These are phyloP conservation scores for Opeltia flavorubescens DNA, from an alignment of 495 filamentous ascomycete species.

Conservation along the genomic window DNA sequence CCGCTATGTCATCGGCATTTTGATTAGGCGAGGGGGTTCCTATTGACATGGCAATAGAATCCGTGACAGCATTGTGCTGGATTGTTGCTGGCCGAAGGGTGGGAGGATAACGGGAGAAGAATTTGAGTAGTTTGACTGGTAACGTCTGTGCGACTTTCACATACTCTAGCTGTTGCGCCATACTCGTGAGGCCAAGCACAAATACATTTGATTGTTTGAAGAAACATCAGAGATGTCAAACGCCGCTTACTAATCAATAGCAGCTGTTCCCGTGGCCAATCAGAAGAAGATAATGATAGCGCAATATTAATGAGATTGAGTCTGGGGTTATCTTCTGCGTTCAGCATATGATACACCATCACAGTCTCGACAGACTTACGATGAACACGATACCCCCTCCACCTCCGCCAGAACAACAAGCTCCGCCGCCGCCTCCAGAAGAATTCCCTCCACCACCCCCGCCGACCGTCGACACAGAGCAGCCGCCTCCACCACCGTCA, in stretches of 20 bases:
- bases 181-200: too few relatives aligned
- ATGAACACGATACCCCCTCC: slow-evolving; percentile 37
- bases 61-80: slow-evolving; percentile 11
- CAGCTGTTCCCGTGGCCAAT: too few relatives aligned
- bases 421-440: slow-evolving; percentile 46
- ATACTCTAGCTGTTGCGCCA: slow-evolving; percentile 18
- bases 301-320: too few relatives aligned
- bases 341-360: too few relatives aligned
- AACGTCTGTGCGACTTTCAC: slow-evolving; percentile 50
- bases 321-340: too few relatives aligned
- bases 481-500: slow-evolving; percentile 20
- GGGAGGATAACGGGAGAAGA: slow-evolving; percentile 83
- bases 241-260: too few relatives aligned
- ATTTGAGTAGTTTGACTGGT: slow-evolving; percentile 62
- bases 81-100: slow-evolving; percentile 22
- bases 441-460: slow-evolving; percentile 40
- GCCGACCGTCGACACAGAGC: slow-evolving; percentile 20
- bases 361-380: slow-evolving; percentile 18
- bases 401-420: slow-evolving; percentile 31
- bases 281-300: too few relatives aligned
- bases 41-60: slow-evolving; percentile 1
- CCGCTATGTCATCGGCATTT: slow-evolving; percentile 13
- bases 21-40: slow-evolving; percentile 21
- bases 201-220: too few relatives aligned
- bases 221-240: too few relatives aligned